Evolutionary conservation across 169 alveolate genomes (phyloP), one percentile per base, ranked within the genome.

Genomic region (Eimeria maxima): DNA sequence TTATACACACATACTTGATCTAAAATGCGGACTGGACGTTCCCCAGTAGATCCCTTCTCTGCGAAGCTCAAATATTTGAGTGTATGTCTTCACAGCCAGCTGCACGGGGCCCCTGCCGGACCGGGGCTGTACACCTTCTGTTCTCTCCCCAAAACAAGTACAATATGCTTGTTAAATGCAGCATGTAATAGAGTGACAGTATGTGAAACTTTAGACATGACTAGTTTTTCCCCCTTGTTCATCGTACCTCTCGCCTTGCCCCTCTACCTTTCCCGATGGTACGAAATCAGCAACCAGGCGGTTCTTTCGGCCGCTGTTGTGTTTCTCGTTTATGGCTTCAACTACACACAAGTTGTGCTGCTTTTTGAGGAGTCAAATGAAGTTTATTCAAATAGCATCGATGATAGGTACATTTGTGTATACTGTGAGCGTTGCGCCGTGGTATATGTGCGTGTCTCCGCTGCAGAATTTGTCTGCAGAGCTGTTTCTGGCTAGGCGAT

Each of bases 1-100:
- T 86, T 86, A 86, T 55, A 42, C 93, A 86, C 93, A 86, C 93
- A 86, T 86, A 24, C 81, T 86, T 44, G 13, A 6, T 78, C 69
- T 47, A 44, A 57, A 63, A 16, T 38, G 20, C 20, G 53, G 13
- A 73, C 16, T 73, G 38, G n/a, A 73, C 18, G 33, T 18, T 38
- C 20, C 53, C 29, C 18, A 33, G 3, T 38, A 73, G 5, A 14
- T 38, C 53, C n/a, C 18, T n/a, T 38, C 18, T 4, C 50, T 71
- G 81, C 29, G 50, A 16, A 16, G 38, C 81, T 29, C 53, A 38
- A 38, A 4, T 38, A 16, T 38, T 33, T 53, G 83, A 73, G 27
- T 24, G 88, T 67, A 78, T 78, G 27, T 47, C 1, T 33, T 45
- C 80, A 44, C 90, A 81, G 5, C 29, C 50, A 73, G 90, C 73